Percentiles rank a stretch among this genome's conserved stretches.
These are phyloP conservation scores for Hericium rajendrae DNA, from an alignment of 768 basidiomycete genomes.

Conservation along the genomic window DNA sequence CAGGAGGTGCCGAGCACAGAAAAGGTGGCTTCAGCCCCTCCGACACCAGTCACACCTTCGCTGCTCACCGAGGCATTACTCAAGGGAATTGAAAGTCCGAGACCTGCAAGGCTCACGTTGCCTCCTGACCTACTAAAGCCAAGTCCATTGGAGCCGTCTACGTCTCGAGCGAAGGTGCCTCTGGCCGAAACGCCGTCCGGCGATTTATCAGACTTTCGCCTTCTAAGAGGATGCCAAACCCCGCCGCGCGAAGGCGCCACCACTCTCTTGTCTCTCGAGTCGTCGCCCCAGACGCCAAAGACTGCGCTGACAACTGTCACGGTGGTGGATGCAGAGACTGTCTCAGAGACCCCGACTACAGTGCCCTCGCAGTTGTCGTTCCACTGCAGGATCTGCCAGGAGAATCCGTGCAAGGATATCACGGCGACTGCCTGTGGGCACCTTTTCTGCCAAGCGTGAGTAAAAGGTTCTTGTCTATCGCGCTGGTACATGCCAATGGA, in stretches of 20 bases:
- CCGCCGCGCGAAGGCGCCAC: not conserved
- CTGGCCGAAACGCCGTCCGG: not conserved
- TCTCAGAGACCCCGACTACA: not conserved
- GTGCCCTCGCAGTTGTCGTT: not conserved
- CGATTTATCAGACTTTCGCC: not conserved
- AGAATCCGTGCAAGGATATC: not conserved
- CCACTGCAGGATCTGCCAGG: not conserved
- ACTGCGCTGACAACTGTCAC: not conserved
- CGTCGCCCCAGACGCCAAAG: not conserved
- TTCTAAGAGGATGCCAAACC: not conserved
- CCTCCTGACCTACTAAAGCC: not conserved
- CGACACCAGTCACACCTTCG: not conserved
- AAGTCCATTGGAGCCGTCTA: not conserved
- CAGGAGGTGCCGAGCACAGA: not conserved
- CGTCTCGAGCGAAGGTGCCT: not conserved
- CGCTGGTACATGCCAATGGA: too few species aligned
- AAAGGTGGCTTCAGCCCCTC: not conserved
- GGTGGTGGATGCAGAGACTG: not conserved
- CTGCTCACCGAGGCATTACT: not conserved
- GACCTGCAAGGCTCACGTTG: too few species aligned
- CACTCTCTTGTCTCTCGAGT: too few species aligned
- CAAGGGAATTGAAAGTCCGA: too few species aligned
- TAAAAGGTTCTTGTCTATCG: not conserved
- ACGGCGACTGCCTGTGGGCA: conserved; percentile 1
- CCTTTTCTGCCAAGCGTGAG: not conserved